Evolutionary conservation across 83 land plant species (phyloP), one percentile per base, ranked within the genome.

Genomic region (Picea abies): DNA sequence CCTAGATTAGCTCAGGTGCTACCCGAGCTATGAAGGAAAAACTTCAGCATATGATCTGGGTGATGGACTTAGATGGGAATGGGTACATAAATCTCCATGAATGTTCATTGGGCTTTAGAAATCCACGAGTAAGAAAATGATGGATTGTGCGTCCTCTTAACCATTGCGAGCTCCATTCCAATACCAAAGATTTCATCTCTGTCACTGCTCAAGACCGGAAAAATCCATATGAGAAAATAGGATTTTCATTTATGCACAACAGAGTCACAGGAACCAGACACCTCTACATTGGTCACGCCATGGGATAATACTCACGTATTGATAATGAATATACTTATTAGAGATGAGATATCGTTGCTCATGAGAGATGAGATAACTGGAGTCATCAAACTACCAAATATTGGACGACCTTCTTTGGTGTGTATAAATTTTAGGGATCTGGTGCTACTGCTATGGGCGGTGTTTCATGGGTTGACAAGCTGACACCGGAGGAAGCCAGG

Each of bases 231-330:
- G 92, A 93, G 85, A 84, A 85, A 67, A 90, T 91, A 0, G 94
- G 96, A 4, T 93, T 93, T 78, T 87, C 92, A 3, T 93, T 93
- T 63, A 81, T 93, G 56, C 64, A 79, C 12, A 90, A 94, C 85
- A 82, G 77, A 83, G 92, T 93, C 11, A 91, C 92, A 3, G 96
- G 96, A 0, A 83, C 85, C 0, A 92, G 96, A 19, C 92, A 88
- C 20, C 61, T 93, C 29, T 93, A 93, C 85, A 88, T 92, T 62
- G 96, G 96, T 0, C 88, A 92, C 58, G 96, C 96, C 69, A 92
- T 93, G 96, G 94, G 94, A 41, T 92, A 92, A 87, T 88, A 88
- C 84, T 90, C 96, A 29, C 82, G 92, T 66, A 93, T 92, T 25
- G 94, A 92, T 23, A 92, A 62, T 76, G 84, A 94, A 22, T 85